phyloP scores from a whole-genome alignment of 768 basidiomycete species.

The Tricholoma terreum region DNA sequence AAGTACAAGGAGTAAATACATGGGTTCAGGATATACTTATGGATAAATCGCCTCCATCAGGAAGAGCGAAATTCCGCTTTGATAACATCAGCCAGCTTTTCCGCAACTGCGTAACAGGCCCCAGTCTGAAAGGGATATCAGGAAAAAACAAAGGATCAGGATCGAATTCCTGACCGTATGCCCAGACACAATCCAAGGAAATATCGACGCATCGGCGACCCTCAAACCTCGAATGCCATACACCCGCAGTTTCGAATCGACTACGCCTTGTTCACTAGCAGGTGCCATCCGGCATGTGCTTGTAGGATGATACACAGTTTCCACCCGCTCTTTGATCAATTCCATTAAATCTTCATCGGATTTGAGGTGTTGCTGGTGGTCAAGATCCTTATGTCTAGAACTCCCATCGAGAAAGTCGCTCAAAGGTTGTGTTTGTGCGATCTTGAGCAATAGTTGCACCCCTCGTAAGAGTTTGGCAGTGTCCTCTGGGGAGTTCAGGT shows the following conservation, averaged over 20 bases:
- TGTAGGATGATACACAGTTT: conserved; percentile 46
- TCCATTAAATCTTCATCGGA: conserved; percentile 38
- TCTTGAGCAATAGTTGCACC: conserved; percentile 31
- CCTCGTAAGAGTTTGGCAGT: conserved; percentile 37
- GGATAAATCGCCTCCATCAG: too few relatives aligned
- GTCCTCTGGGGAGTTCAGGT: conserved; percentile 36
- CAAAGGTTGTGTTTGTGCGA: conserved; percentile 35
- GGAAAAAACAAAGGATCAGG: neutral
- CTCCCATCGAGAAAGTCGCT: conserved; percentile 28
- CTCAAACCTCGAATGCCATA: conserved; percentile 42
- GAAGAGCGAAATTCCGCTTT: conserved; percentile 23
- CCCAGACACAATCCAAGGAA: conserved; percentile 39
- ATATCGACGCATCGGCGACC: conserved; percentile 41
- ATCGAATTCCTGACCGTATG: conserved; percentile 30
- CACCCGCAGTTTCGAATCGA: conserved; percentile 40
- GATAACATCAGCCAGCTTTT: conserved; percentile 34
- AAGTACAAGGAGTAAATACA: conserved; percentile 6
- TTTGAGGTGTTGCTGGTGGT: conserved; percentile 31
- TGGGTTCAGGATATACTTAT: too few relatives aligned
- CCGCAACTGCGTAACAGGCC: conserved; percentile 30
- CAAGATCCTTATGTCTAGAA: conserved; percentile 30
- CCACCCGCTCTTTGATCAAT: conserved; percentile 37
- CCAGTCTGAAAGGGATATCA: conserved; percentile 22
- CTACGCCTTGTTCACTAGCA: conserved; percentile 37
- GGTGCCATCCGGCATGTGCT: conserved; percentile 47